Conservation (phyloP, 179 eudicot genomes). For the Spergularia azorica region DNA sequence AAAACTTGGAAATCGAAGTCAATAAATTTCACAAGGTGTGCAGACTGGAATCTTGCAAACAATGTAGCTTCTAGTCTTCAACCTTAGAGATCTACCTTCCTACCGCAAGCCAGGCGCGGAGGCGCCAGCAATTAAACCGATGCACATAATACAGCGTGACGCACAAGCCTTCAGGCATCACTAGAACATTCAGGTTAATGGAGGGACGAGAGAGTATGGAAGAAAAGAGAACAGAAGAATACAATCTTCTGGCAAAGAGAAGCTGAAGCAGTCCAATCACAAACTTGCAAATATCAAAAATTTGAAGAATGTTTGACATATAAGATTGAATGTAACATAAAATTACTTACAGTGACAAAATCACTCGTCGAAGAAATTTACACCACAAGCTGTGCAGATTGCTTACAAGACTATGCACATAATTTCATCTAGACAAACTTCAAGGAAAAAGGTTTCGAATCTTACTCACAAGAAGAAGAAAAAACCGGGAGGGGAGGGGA, state of each 20-base stretch:
- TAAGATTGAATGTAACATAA: slow-evolving; percentile 1
- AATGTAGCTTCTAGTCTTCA: no score
- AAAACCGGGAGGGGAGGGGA: background rate
- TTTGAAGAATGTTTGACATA: slow-evolving; percentile 4
- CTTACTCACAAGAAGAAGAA: background rate
- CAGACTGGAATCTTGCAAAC: no score
- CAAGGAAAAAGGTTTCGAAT: slow-evolving; percentile 1
- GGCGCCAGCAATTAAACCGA: no score
- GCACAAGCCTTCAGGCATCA: no score
- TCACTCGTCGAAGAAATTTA: slow-evolving; percentile 24
- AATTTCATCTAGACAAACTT: slow-evolving; percentile 9
- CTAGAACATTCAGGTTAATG: no score
- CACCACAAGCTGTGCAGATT: slow-evolving; percentile 28
- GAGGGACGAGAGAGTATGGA: no score
- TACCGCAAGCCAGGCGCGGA: no score
- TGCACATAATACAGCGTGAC: no score
- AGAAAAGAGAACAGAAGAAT: no score
- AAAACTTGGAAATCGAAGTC: no score
- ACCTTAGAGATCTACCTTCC: no score
- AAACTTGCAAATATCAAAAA: background rate
- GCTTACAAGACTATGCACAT: slow-evolving; percentile 5
- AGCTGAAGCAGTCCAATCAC: background rate
- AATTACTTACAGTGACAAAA: slow-evolving; percentile 15
- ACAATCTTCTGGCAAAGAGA: background rate
- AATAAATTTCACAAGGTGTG: no score